Evolutionary conservation across 495 filamentous ascomycete species (phyloP).

Genomic region (Aspergillus ostianus): DNA sequence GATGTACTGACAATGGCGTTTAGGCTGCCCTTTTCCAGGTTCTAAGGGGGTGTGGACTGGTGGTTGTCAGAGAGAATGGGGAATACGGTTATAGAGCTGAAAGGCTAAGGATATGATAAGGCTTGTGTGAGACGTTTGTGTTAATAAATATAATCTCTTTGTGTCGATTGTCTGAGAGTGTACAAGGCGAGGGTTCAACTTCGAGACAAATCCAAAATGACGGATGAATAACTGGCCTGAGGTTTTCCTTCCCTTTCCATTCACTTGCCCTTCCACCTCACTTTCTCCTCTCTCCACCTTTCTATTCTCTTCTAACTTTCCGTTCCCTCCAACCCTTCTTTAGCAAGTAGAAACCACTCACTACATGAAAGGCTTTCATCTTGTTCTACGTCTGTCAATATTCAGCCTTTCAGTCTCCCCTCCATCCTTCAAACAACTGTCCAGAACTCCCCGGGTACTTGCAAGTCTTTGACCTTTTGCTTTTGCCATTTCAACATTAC

Average conservation of each 20-base stretch:
- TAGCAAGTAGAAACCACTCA: too few species aligned
- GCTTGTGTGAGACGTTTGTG: not conserved
- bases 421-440: too few species aligned
- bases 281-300: not conserved
- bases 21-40: constrained; percentile 65
- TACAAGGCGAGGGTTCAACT: not conserved
- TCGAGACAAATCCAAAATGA: not conserved
- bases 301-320: not conserved
- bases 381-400: too few species aligned
- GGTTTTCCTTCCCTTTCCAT: not conserved
- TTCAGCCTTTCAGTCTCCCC: too few species aligned
- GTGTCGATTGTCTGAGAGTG: not conserved
- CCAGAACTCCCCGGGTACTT: too few species aligned
- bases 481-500: too few species aligned
- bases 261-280: too few species aligned
- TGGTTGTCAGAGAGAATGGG: too few species aligned
- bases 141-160: not conserved
- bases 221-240: not conserved
- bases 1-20: constrained; percentile 16
- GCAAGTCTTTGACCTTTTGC: too few species aligned
- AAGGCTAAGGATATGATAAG: not conserved
- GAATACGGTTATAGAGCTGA: not conserved
- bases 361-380: too few species aligned
- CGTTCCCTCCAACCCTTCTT: too few species aligned
- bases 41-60: too few species aligned